Conservation (phyloP, 805 yeast species). For the Schwanniomyces occidentalis region DNA sequence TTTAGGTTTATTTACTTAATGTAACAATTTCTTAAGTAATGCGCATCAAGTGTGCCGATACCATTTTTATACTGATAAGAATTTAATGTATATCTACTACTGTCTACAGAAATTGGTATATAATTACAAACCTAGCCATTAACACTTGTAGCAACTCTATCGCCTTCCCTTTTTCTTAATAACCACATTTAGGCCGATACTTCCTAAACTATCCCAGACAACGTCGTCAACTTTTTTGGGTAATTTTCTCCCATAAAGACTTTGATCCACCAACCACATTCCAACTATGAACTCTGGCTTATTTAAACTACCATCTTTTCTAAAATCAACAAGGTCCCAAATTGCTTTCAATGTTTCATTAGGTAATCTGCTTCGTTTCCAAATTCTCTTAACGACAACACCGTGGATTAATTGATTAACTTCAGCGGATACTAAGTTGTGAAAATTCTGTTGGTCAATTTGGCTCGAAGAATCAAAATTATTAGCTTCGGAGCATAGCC, state of each 20-base stretch:
- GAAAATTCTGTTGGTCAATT: slow-evolving; percentile 27
- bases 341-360: slow-evolving; percentile 54
- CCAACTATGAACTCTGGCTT: slow-evolving; percentile 90
- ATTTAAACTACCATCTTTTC: slow-evolving; percentile 72
- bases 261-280: slow-evolving; percentile 96
- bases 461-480: slow-evolving; percentile 18
- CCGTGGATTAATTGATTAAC: slow-evolving; percentile 48
- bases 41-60: too few relatives aligned
- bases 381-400: slow-evolving; percentile 70
- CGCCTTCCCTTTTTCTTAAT: slow-evolving; percentile 35
- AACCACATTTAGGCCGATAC: slow-evolving; percentile 41
- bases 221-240: slow-evolving; percentile 67
- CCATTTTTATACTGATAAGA: too few relatives aligned
- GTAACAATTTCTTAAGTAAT: too few relatives aligned
- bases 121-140: not conserved
- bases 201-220: slow-evolving; percentile 79
- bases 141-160: too few relatives aligned
- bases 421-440: slow-evolving; percentile 27
- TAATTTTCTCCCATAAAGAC: slow-evolving; percentile 87
- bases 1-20: too few relatives aligned
- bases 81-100: too few relatives aligned
- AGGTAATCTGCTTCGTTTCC: slow-evolving; percentile 78
- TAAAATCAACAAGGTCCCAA: slow-evolving; percentile 70
- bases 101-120: not conserved
- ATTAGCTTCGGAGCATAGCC: slow-evolving; percentile 29